These are phyloP conservation scores for Paecilomyces sp. DNA, from an alignment of 2,329 filamentous ascomycete species.

Conservation along the genomic window DNA sequence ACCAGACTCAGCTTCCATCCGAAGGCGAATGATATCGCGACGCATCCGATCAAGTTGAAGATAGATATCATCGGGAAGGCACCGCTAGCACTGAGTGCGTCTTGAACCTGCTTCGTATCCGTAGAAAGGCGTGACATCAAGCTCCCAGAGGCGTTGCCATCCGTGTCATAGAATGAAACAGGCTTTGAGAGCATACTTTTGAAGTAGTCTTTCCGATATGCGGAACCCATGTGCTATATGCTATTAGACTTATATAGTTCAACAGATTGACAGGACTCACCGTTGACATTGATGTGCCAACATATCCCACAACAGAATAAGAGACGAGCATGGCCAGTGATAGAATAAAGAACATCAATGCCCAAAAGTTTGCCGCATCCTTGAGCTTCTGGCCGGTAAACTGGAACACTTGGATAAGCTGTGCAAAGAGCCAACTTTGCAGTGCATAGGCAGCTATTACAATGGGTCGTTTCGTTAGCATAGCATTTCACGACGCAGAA, in stretches of 20 bases:
- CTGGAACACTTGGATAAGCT: constrained; percentile 43
- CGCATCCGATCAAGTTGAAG: constrained; percentile 58
- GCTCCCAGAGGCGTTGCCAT: constrained; percentile 42
- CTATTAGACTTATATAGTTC: neutral
- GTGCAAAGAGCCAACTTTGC: constrained; percentile 41
- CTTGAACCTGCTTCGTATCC: constrained; percentile 44
- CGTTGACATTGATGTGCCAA: constrained; percentile 40
- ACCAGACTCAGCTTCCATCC: constrained; percentile 73
- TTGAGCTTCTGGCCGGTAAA: constrained; percentile 31
- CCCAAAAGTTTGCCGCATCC: constrained; percentile 43
- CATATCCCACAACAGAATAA: constrained; percentile 42
- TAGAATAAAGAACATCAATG: constrained; percentile 51
- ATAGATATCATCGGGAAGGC: constrained; percentile 52
- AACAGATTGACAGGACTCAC: constrained; percentile 17
- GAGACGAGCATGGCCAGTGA: constrained; percentile 40
- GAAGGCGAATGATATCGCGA: constrained; percentile 62
- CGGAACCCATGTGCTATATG: constrained; percentile 21
- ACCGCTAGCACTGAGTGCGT: constrained; percentile 42
- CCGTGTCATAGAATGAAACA: constrained; percentile 36
- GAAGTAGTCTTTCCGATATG: constrained; percentile 40
- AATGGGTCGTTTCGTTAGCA: constrained; percentile 1
- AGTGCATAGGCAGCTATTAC: constrained; percentile 21
- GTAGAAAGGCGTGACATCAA: constrained; percentile 42
- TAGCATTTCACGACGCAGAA: neutral
- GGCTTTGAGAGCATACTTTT: constrained; percentile 38